Base-by-base conservation (phyloP, 306 rosid genomes). In the Lupinus albus region DNA sequence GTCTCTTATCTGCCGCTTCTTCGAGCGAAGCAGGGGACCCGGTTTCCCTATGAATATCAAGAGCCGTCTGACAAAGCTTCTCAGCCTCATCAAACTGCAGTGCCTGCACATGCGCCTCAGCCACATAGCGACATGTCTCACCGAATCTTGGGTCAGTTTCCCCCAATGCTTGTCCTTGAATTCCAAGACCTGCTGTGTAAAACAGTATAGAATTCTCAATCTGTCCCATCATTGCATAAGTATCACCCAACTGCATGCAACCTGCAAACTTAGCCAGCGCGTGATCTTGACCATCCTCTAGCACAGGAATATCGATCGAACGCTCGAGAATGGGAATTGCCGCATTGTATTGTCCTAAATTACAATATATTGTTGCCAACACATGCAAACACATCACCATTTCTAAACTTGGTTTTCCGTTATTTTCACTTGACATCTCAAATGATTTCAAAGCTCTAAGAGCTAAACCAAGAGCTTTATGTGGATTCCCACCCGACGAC, bases 181-280 rank as follows among this genome's bases (percentile, higher is more conserved):
- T 91, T 56, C 88, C 88, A 54, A 84, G 79, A 10, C 95, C 97
- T 11, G 95, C 92, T 63, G 89, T 77, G 36, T 91, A 91, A 47
- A 88, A 82, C 46, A 86, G 55, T 16, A 84, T 74, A 4, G 95
- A 91, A 77, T 86, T 91, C 86, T 91, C 97, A 63, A 84, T 84
- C 63, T 83, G 89, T 18, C 92, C 97, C 48, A 87, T 78, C 95
- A 86, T 84, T 77, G 97, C 95, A 78, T 88, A 91, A 46, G 89
- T 79, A 70, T 91, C 97, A 28, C 97, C 95, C 50, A 88, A 69
- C 12, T 91, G 97, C 95, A 91, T 91, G 80, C 92, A 91, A 46
- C 97, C 97, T 33, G 92, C 95, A 81, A 91, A 91, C 75, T 91
- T 88, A 11, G 97, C 95, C 9, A 88, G 79, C 16, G 95, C 88